A percentile compares a stretch with the other conserved stretches of the same genome.
Evolutionary conservation across 805 yeast species (phyloP).

Genomic region (Candida tibetensis): DNA sequence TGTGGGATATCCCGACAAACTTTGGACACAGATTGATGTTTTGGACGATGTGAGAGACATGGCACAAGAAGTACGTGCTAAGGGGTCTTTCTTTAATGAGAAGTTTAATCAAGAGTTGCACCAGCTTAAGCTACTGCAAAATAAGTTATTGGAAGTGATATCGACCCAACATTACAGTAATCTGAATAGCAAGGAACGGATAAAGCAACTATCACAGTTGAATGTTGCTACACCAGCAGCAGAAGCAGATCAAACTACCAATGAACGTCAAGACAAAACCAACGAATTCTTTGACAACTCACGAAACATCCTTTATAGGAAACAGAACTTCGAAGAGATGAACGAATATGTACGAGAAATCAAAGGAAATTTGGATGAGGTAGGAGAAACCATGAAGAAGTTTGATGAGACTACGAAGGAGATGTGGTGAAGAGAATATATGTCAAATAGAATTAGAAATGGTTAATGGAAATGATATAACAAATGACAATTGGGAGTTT

Average conservation of each 20-base stretch:
- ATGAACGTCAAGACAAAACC: constrained; percentile 17
- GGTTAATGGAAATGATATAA: too few relatives aligned
- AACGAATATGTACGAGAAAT: constrained; percentile 50
- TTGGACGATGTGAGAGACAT: constrained; percentile 72
- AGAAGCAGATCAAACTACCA: constrained; percentile 22
- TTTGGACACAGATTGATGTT: constrained; percentile 87
- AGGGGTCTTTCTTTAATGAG: constrained; percentile 50
- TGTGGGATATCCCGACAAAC: constrained; percentile 66
- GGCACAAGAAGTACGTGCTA: constrained; percentile 44
- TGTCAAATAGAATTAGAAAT: too few relatives aligned
- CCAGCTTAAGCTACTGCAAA: constrained; percentile 57
- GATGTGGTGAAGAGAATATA: too few relatives aligned
- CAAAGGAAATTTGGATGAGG: constrained; percentile 45
- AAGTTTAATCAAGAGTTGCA: constrained; percentile 50
- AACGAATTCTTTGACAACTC: constrained; percentile 23
- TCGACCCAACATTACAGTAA: constrained; percentile 28
- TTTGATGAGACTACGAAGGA: constrained; percentile 45
- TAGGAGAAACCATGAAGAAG: constrained; percentile 48
- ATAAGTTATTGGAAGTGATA: constrained; percentile 33
- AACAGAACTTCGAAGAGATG: constrained; percentile 52
- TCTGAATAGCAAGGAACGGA: constrained; percentile 12
- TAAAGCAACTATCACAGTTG: constrained; percentile 7
- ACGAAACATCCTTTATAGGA: constrained; percentile 36
- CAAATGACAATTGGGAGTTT: too few relatives aligned
- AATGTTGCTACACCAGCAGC: constrained; percentile 7